These are phyloP conservation scores for Terfezia claveryi DNA, from an alignment of 495 filamentous ascomycete genomes.

Conservation along the genomic window DNA sequence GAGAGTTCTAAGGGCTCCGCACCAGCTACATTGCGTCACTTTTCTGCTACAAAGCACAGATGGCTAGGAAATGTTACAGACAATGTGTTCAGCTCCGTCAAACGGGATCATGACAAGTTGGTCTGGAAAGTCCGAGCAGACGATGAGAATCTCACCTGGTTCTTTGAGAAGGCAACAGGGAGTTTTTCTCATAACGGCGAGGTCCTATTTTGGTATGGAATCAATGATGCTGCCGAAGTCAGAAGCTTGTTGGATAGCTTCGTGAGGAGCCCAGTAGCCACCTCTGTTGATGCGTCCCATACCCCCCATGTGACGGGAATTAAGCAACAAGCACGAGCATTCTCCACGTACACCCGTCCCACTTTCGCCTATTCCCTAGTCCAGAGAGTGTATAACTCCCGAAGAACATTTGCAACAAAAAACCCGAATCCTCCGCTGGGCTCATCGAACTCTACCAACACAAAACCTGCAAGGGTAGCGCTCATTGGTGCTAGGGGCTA, in stretches of 20 bases:
- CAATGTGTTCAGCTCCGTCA: slow-evolving; percentile 82
- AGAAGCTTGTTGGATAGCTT: slow-evolving; percentile 77
- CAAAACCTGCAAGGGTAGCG: slow-evolving; percentile 58
- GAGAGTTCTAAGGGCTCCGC: slow-evolving; percentile 38
- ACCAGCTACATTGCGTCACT: slow-evolving; percentile 65
- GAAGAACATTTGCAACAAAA: slow-evolving; percentile 46
- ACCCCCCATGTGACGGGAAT: slow-evolving; percentile 18
- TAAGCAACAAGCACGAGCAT: slow-evolving; percentile 39
- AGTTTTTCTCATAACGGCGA: slow-evolving; percentile 63
- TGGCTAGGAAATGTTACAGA: slow-evolving; percentile 96
- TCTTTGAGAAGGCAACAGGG: slow-evolving; percentile 92
- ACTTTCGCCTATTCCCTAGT: not conserved
- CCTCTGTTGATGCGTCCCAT: slow-evolving; percentile 7
- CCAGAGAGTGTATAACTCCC: slow-evolving; percentile 13
- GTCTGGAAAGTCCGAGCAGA: slow-evolving; percentile 95
- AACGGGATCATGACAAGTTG: slow-evolving; percentile 77
- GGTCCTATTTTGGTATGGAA: slow-evolving; percentile 93
- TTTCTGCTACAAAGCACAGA: slow-evolving; percentile 85
- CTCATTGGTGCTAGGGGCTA: slow-evolving; percentile 92
- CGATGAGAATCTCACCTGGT: slow-evolving; percentile 96
- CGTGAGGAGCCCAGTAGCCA: slow-evolving; percentile 22
- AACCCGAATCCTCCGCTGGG: slow-evolving; percentile 98
- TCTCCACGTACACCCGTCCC: slow-evolving; percentile 34
- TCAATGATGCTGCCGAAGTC: slow-evolving; percentile 66
- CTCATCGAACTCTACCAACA: slow-evolving; percentile 69